Conservation (phyloP, 805 yeast species). For the Candida incommunis region DNA sequence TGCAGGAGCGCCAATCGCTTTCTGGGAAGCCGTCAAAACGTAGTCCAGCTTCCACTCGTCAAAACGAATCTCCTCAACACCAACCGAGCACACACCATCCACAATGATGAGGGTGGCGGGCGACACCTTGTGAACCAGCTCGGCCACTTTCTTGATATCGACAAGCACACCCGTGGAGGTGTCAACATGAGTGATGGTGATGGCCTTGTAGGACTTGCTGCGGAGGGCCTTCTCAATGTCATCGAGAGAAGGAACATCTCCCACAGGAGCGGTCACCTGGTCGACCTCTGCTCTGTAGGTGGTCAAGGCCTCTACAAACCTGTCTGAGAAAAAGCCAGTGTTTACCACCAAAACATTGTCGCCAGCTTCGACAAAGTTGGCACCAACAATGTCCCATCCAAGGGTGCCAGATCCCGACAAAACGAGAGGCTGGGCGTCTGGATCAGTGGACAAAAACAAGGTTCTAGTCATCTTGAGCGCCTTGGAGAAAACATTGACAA, state of each 20-base stretch:
- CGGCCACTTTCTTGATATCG: conserved; percentile 50
- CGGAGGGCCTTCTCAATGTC: conserved; percentile 42
- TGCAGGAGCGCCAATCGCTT: conserved; percentile 89
- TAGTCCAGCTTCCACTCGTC: conserved; percentile 84
- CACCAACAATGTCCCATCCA: conserved; percentile 85
- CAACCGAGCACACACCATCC: conserved; percentile 93
- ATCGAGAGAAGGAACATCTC: conserved; percentile 48
- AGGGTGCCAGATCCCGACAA: conserved; percentile 86
- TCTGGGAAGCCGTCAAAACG: conserved; percentile 85
- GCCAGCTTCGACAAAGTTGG: conserved; percentile 51
- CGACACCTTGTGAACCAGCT: conserved; percentile 42
- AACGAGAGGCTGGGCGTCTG: conserved; percentile 65
- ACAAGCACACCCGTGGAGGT: conserved; percentile 90
- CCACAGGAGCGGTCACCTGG: conserved; percentile 55
- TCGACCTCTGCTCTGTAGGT: conserved; percentile 70
- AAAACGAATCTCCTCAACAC: conserved; percentile 73
- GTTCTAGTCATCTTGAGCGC: conserved; percentile 55
- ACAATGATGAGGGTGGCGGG: conserved; percentile 78
- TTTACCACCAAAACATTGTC: conserved; percentile 71
- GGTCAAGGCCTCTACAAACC: conserved; percentile 60
- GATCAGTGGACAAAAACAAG: conserved; percentile 55
- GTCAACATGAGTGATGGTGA: conserved; percentile 90
- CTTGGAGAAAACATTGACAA: conserved; percentile 56
- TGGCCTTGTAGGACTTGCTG: conserved; percentile 40
- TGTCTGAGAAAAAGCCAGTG: conserved; percentile 80